phyloP scores from a whole-genome alignment of 2,329 filamentous ascomycete genomes.

The Elsinoe necatrix region DNA sequence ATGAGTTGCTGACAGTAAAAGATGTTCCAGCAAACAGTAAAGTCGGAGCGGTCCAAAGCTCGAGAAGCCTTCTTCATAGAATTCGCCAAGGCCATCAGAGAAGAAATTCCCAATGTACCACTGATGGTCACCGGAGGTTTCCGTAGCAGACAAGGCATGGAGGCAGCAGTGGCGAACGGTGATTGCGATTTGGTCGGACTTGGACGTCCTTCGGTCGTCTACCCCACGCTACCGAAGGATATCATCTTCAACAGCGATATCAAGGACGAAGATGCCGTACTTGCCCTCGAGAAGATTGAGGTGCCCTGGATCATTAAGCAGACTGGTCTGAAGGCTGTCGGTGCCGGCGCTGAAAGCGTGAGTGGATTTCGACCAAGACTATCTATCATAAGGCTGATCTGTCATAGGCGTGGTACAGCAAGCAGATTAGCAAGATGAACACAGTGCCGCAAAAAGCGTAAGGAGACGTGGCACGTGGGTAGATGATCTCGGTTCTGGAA shows the following conservation, averaged over 20 bases:
- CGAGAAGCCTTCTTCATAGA: conserved; percentile 63
- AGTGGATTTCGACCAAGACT: not conserved
- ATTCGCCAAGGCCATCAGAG: conserved; percentile 40
- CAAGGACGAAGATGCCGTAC: conserved; percentile 21
- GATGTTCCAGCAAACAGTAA: conserved; percentile 15
- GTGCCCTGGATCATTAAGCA: conserved; percentile 14
- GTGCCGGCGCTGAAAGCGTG: conserved; percentile 11
- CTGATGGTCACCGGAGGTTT: conserved; percentile 54
- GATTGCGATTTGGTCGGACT: conserved; percentile 45
- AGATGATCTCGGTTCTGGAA: no score
- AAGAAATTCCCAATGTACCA: conserved; percentile 22
- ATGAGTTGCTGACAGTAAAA: not conserved
- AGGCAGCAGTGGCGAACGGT: conserved; percentile 38
- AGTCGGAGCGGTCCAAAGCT: conserved; percentile 36
- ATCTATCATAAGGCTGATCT: not conserved
- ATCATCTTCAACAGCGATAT: conserved; percentile 29
- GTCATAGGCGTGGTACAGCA: not conserved
- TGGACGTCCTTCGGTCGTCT: conserved; percentile 38
- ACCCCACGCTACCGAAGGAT: conserved; percentile 35
- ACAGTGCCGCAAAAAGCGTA: not conserved
- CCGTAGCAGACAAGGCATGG: conserved; percentile 44
- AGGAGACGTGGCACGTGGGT: no score
- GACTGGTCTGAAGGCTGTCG: conserved; percentile 11
- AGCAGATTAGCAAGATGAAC: conserved; percentile 2
- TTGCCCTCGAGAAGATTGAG: conserved; percentile 13